Conservation (phyloP, 495 filamentous ascomycete genomes). For the Halenospora varia region DNA sequence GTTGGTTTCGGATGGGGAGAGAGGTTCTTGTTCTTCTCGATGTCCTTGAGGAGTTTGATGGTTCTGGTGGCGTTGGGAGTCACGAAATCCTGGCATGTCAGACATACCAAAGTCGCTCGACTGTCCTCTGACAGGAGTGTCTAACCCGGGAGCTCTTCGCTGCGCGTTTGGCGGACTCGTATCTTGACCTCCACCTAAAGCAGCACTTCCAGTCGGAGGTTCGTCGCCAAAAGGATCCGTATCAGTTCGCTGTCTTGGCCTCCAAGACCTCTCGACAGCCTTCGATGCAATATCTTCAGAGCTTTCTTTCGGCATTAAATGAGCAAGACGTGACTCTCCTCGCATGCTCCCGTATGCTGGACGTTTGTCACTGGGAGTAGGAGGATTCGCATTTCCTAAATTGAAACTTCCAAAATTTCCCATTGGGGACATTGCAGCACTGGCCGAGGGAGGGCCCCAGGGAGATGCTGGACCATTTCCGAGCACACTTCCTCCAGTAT, state of each 20-base stretch:
- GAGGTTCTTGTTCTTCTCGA: constrained; percentile 56
- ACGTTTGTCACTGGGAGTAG: constrained; percentile 64
- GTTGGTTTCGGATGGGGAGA: constrained; percentile 94
- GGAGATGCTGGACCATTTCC: constrained; percentile 50
- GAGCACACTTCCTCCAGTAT: constrained; percentile 46
- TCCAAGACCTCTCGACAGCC: constrained; percentile 40
- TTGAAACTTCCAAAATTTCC: constrained; percentile 88
- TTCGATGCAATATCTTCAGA: constrained; percentile 51
- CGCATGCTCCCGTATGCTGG: constrained; percentile 61
- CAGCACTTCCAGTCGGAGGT: constrained; percentile 67
- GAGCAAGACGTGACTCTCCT: constrained; percentile 79
- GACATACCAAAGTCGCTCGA: constrained; percentile 76
- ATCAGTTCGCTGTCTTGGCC: constrained; percentile 60
- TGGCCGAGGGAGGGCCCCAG: constrained; percentile 60
- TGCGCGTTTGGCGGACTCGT: constrained; percentile 48
- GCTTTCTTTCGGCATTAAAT: constrained; percentile 73
- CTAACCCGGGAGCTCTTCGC: constrained; percentile 38
- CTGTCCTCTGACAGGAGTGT: constrained; percentile 56
- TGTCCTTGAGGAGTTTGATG: constrained; percentile 48
- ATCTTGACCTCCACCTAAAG: constrained; percentile 69
- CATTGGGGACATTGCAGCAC: constrained; percentile 60
- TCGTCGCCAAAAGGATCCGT: constrained; percentile 76
- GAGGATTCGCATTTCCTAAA: constrained; percentile 36
- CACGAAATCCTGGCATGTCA: constrained; percentile 64
- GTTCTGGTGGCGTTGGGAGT: constrained; percentile 27